phyloP scores from a whole-genome alignment of 768 basidiomycete genomes.

The Gymnopilus dilepis region DNA sequence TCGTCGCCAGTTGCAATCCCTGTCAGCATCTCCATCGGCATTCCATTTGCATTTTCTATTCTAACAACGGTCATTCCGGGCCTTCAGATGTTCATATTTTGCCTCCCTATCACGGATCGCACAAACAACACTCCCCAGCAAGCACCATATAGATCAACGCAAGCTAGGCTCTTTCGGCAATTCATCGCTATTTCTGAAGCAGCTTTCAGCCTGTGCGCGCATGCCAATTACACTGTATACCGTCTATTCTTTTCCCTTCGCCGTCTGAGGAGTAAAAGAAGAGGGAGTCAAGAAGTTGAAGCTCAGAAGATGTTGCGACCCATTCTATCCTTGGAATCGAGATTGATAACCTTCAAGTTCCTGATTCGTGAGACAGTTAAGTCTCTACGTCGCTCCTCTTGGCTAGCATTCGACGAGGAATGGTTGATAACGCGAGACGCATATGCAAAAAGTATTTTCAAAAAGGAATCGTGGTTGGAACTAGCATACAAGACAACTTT shows the following conservation, averaged over 20 bases:
- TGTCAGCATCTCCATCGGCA: conserved; percentile 24
- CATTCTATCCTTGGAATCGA: too few species aligned
- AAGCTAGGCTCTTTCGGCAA: not conserved
- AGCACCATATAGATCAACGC: conserved; percentile 6
- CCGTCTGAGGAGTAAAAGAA: not conserved
- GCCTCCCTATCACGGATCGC: not conserved
- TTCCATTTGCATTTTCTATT: conserved; percentile 24
- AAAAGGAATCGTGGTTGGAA: not conserved
- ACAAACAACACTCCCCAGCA: not conserved
- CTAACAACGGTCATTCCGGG: conserved; percentile 31
- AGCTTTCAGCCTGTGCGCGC: not conserved
- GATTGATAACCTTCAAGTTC: not conserved
- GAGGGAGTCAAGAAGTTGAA: not conserved
- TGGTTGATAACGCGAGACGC: conserved; percentile 3
- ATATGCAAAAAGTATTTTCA: conserved; percentile 3
- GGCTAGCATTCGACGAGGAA: conserved; percentile 4
- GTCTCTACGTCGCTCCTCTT: not conserved
- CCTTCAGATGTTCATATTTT: conserved; percentile 22
- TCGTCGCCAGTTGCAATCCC: conserved; percentile 25
- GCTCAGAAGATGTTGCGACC: too few species aligned
- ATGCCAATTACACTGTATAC: not conserved
- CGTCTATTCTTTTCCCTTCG: not conserved
- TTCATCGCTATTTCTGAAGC: not conserved
- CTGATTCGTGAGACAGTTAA: not conserved
- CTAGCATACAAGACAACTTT: too few species aligned